These are phyloP conservation scores for Globisporangium echinulatum DNA, from an alignment of 352 stramenopile species.

Conservation along the genomic window DNA sequence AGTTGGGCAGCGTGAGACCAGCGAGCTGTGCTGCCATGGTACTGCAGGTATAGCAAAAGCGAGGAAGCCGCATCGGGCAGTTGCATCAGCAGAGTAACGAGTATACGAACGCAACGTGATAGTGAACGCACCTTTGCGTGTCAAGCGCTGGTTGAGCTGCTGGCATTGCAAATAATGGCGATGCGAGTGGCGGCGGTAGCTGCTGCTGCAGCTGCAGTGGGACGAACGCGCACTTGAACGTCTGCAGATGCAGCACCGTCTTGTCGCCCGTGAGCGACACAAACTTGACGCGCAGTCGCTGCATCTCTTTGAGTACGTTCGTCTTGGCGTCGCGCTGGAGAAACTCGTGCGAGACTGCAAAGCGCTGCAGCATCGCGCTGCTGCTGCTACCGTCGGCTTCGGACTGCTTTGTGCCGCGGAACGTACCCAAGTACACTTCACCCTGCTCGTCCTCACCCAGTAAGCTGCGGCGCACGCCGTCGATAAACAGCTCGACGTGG, in stretches of 20 bases:
- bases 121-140: background rate
- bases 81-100: too few relatives aligned
- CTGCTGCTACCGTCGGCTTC: background rate
- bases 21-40: slow-evolving; percentile 6
- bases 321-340: slow-evolving; percentile 33
- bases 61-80: too few relatives aligned
- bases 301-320: slow-evolving; percentile 49
- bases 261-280: slow-evolving; percentile 66
- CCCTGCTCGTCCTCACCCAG: slow-evolving; percentile 51
- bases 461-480: slow-evolving; percentile 43
- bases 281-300: slow-evolving; percentile 58
- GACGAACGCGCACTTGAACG: slow-evolving; percentile 38
- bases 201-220: slow-evolving; percentile 15
- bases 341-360: slow-evolving; percentile 43
- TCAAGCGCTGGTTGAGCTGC: too few relatives aligned
- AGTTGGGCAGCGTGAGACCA: background rate
- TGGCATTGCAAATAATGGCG: background rate
- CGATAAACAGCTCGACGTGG: slow-evolving; percentile 59
- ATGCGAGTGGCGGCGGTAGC: slow-evolving; percentile 3
- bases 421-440: slow-evolving; percentile 72
- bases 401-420: slow-evolving; percentile 25
- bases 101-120: too few relatives aligned
- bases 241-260: slow-evolving; percentile 24
- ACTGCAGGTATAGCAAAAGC: background rate
- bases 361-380: slow-evolving; percentile 14